phyloP scores from a whole-genome alignment of 1,139 yeast genomes.

The Taiozyma sp. region DNA sequence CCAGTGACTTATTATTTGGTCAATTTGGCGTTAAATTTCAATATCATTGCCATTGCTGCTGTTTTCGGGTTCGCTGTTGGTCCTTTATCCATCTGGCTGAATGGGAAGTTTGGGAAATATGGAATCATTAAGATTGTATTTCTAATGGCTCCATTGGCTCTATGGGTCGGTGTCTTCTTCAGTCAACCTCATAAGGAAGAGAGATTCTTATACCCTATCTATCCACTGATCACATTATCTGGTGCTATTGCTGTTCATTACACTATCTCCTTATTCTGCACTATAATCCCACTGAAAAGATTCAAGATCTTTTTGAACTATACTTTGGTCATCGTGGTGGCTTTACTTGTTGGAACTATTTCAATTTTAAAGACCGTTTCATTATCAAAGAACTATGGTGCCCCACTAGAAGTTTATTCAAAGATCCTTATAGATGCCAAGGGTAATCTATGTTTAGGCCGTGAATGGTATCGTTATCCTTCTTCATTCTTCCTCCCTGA shows the following conservation, averaged over 20 bases:
- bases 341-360: conserved; percentile 7
- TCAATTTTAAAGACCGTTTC: conserved; percentile 39
- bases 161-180: conserved; percentile 69
- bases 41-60: conserved; percentile 47
- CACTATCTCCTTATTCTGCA: conserved; percentile 18
- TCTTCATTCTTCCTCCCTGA: conserved; percentile 76
- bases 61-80: conserved; percentile 33
- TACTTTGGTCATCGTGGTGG: background rate
- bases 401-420: conserved; percentile 48
- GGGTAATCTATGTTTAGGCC: conserved; percentile 73
- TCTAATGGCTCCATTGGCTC: conserved; percentile 39
- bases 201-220: conserved; percentile 82
- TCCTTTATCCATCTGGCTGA: conserved; percentile 17
- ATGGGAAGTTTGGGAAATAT: conserved; percentile 2
- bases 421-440: conserved; percentile 24
- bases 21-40: conserved; percentile 73
- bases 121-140: conserved; percentile 24
- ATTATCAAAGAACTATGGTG: conserved; percentile 52
- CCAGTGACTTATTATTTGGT: conserved; percentile 71
- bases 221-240: conserved; percentile 60
- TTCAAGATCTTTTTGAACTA: conserved; percentile 11
- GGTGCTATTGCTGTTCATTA: conserved; percentile 53
- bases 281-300: conserved; percentile 3
- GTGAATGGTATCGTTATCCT: conserved; percentile 95
- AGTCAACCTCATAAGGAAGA: conserved; percentile 92